Conservation (phyloP, 257 asterid genomes). For the Striga asiatica region DNA sequence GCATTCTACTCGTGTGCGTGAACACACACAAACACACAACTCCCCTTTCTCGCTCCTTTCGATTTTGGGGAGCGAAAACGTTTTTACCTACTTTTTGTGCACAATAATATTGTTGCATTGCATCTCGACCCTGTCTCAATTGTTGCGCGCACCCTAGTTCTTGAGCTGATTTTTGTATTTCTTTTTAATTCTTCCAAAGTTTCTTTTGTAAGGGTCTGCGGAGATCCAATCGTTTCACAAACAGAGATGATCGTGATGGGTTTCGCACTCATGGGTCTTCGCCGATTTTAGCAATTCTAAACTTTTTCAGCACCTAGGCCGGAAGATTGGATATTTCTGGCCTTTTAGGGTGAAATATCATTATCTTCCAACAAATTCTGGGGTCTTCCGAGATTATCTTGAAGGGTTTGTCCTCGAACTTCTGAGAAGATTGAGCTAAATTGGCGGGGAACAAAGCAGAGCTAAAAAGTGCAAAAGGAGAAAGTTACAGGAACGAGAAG, state of each 20-base stretch:
- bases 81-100: not conserved
- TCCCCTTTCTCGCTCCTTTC: not conserved
- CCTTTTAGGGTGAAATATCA: not conserved
- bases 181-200: not conserved
- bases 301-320: not conserved
- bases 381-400: too few relatives aligned
- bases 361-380: not conserved
- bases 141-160: not conserved
- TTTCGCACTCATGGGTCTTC: constrained; percentile 2
- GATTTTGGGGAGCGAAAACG: not conserved
- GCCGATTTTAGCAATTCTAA: constrained; percentile 1
- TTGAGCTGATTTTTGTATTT: not conserved
- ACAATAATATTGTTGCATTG: not conserved
- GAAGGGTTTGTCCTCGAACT: too few relatives aligned
- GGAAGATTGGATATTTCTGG: not conserved
- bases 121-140: not conserved
- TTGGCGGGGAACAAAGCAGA: not conserved
- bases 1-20: not conserved
- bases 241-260: constrained; percentile 6
- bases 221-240: not conserved
- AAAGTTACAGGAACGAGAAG: not conserved
- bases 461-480: too few relatives aligned
- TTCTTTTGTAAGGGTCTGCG: constrained; percentile 10
- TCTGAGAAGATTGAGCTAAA: constrained; percentile 1
- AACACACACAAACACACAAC: not conserved